These are phyloP conservation scores for Lepiota brunneoincarnata DNA, from an alignment of 768 basidiomycete species.

Conservation along the genomic window DNA sequence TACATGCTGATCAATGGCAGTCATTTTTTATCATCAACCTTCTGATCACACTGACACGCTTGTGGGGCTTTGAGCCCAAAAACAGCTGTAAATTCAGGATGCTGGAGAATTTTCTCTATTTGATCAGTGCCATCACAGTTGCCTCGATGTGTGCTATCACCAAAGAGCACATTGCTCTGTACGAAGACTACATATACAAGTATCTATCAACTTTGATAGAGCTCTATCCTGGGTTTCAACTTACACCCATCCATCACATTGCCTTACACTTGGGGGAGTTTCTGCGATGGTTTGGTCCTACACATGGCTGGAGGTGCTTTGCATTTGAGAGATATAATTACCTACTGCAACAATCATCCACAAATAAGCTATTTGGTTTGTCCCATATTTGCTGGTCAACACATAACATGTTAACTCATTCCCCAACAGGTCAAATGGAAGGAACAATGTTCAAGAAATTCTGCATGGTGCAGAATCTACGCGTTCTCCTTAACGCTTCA, in stretches of 20 bases:
- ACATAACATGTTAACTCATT: too few species aligned
- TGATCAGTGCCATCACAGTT: slow-evolving; percentile 30
- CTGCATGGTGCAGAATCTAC: slow-evolving; percentile 22
- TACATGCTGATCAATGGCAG: slow-evolving; percentile 36
- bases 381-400: too few species aligned
- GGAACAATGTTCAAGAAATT: slow-evolving; percentile 23
- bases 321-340: too few species aligned
- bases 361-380: too few species aligned
- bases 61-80: slow-evolving; percentile 27
- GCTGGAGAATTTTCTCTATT: slow-evolving; percentile 31
- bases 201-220: slow-evolving; percentile 28
- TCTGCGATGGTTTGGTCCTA: slow-evolving; percentile 31
- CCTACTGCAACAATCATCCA: too few species aligned
- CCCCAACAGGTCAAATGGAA: slow-evolving; percentile 29
- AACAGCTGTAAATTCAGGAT: slow-evolving; percentile 15
- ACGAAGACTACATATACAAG: slow-evolving; percentile 23
- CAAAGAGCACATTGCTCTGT: slow-evolving; percentile 18
- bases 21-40: too few species aligned
- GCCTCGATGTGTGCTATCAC: slow-evolving; percentile 24
- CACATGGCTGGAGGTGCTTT: slow-evolving; percentile 34
- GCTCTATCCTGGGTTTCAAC: slow-evolving; percentile 25
- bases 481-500: background rate
- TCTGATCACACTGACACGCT: slow-evolving; percentile 30
- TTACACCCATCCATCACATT: slow-evolving; percentile 38
- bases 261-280: slow-evolving; percentile 32